Evolutionary conservation across 73 alveolate species (phyloP).

Genomic region (Paramecium pentaurelia): DNA sequence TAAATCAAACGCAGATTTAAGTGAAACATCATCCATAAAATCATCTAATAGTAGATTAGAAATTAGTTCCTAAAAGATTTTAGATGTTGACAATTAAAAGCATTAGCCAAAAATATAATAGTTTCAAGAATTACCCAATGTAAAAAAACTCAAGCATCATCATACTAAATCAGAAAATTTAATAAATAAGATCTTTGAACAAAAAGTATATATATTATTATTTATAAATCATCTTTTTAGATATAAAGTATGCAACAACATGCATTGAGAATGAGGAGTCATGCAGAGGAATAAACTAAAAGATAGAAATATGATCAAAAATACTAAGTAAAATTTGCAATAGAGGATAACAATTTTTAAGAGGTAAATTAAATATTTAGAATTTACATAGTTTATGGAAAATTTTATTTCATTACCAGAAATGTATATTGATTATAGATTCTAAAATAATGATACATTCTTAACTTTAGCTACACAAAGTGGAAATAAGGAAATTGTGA

Average conservation of each 20-base stretch:
- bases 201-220: not conserved
- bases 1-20: not conserved
- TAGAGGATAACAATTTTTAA: not conserved
- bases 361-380: not conserved
- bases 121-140: not conserved
- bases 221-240: not conserved
- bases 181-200: not conserved
- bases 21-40: not conserved
- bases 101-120: not conserved
- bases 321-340: not conserved
- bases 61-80: not conserved
- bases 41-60: not conserved
- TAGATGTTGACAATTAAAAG: not conserved
- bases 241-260: not conserved
- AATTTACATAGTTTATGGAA: not conserved
- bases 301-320: not conserved
- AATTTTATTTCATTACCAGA: not conserved
- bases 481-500: slow-evolving; percentile 47
- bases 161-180: not conserved
- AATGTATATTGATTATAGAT: not conserved
- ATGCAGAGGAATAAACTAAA: not conserved
- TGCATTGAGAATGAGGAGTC: slow-evolving; percentile 28
- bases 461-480: slow-evolving; percentile 25
- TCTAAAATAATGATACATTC: slow-evolving; percentile 1
- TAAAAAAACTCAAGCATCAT: not conserved